phyloP scores from a whole-genome alignment of 208 protist species.

The Trypanosoma theileri region DNA sequence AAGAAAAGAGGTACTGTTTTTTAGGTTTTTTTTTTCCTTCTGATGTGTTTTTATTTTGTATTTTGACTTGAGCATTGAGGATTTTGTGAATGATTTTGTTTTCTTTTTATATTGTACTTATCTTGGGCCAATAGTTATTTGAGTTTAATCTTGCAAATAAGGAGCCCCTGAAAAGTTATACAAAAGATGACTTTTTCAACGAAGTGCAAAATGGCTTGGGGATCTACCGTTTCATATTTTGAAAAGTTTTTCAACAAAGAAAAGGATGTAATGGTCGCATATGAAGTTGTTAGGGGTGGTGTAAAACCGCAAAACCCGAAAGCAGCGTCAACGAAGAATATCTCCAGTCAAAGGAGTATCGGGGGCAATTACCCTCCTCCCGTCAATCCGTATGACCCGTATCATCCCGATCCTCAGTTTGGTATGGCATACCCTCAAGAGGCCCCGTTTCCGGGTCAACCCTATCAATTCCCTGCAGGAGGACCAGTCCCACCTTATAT shows the following conservation, averaged over 20 bases:
- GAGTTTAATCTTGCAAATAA: neutral
- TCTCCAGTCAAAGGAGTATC: neutral
- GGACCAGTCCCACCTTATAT: neutral
- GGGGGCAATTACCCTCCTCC: neutral
- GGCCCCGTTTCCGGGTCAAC: too few species aligned
- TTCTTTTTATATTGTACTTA: too few species aligned
- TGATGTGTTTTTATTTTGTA: constrained; percentile 1
- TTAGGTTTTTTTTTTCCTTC: neutral
- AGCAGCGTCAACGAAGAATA: neutral
- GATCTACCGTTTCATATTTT: constrained; percentile 48
- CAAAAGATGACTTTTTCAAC: constrained; percentile 56
- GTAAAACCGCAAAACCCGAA: neutral
- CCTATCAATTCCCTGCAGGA: neutral
- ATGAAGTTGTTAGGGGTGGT: constrained; percentile 31
- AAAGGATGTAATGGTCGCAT: constrained; percentile 56
- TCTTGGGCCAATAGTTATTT: neutral
- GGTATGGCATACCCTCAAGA: too few species aligned
- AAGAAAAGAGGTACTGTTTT: neutral
- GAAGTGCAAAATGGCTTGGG: constrained; percentile 68
- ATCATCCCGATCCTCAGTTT: too few species aligned
- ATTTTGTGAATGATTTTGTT: too few species aligned
- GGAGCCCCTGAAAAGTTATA: neutral
- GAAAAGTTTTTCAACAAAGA: constrained; percentile 58
- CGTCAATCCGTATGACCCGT: too few species aligned
- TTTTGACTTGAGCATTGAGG: neutral